Evolutionary conservation across 2,329 filamentous ascomycete genomes (phyloP).

Genomic region (Fusarium drepaniforme): DNA sequence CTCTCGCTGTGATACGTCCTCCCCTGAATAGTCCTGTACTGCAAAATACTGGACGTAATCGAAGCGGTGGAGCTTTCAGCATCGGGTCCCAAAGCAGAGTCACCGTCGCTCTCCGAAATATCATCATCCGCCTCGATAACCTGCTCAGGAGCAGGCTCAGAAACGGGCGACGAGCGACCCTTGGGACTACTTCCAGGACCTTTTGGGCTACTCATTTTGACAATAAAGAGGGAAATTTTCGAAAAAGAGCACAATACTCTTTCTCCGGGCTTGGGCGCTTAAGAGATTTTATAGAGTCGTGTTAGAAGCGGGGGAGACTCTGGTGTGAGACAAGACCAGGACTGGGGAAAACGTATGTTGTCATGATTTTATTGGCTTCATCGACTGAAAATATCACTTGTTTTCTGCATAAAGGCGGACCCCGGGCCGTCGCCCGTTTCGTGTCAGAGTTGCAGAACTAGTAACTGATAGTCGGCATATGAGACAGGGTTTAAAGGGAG

Average conservation of each 20-base stretch:
- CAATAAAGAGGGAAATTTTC: not conserved
- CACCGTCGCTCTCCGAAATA: not conserved
- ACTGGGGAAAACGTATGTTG: conserved; percentile 4
- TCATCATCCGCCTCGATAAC: conserved; percentile 8
- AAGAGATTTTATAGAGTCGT: not conserved
- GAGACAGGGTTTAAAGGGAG: not conserved
- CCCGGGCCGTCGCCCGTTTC: not conserved
- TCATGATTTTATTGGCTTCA: not conserved
- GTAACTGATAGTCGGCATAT: not conserved
- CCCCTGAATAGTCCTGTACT: conserved; percentile 1
- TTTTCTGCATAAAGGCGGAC: conserved; percentile 5
- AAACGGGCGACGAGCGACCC: not conserved
- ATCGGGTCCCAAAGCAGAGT: not conserved
- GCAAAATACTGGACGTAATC: conserved; percentile 1
- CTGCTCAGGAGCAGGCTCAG: not conserved
- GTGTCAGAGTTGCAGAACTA: not conserved
- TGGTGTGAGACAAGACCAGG: not conserved
- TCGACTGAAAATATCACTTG: not conserved
- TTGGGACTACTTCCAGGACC: not conserved
- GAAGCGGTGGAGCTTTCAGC: conserved; percentile 5
- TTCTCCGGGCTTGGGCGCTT: not conserved
- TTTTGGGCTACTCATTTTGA: not conserved
- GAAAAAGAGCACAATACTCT: not conserved
- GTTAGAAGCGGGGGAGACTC: not conserved
- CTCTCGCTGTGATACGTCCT: conserved; percentile 4